These are phyloP conservation scores for Rhododendron ovatum DNA, from an alignment of 148 eudicot species.

Conservation along the genomic window DNA sequence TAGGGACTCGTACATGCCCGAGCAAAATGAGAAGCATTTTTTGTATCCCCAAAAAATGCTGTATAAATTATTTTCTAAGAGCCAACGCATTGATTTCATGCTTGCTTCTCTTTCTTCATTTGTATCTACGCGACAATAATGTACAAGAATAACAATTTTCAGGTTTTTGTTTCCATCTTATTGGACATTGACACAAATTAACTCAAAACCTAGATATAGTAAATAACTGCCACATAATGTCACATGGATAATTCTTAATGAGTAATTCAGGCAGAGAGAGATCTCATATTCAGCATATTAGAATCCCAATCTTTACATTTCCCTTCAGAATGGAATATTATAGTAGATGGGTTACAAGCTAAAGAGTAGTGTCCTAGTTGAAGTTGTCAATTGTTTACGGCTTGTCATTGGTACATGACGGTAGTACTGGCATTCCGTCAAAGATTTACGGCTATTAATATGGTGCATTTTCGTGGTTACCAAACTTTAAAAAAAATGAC, in stretches of 20 bases:
- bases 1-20: not conserved
- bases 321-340: not conserved
- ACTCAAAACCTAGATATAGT: not conserved
- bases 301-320: not conserved
- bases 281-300: slow-evolving; percentile 2
- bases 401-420: not conserved
- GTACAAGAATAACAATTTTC: not conserved
- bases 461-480: not conserved
- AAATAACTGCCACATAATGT: not conserved
- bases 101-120: not conserved
- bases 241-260: not conserved
- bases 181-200: not conserved
- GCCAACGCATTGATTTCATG: not conserved
- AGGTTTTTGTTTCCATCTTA: too few species aligned
- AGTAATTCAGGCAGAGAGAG: not conserved
- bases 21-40: not conserved
- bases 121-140: not conserved
- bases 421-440: not conserved
- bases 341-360: not conserved
- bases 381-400: not conserved
- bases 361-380: not conserved
- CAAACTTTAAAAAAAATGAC: not conserved
- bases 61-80: not conserved
- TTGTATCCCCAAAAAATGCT: not conserved
- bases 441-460: not conserved